phyloP scores from a whole-genome alignment of 805 yeast genomes.

The Pichia exigua region DNA sequence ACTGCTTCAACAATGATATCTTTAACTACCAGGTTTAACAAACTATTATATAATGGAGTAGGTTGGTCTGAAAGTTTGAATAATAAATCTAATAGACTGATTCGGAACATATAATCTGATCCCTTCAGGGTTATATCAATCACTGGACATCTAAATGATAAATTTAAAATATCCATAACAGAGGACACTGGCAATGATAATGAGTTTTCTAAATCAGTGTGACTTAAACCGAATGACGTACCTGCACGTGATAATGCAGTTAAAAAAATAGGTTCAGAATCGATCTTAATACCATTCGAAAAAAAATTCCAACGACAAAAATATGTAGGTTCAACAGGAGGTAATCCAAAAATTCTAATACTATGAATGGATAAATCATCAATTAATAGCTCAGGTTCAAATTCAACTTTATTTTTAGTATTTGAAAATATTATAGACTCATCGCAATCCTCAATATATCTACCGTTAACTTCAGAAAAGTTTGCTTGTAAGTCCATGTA shows the following conservation, averaged over 20 bases:
- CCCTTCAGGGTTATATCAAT: slow-evolving; percentile 38
- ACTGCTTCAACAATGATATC: slow-evolving; percentile 28
- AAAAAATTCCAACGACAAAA: slow-evolving; percentile 86
- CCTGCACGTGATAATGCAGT: slow-evolving; percentile 36
- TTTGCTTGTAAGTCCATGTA: slow-evolving; percentile 89
- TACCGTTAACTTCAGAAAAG: slow-evolving; percentile 47
- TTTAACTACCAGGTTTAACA: slow-evolving; percentile 45
- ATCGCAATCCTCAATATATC: slow-evolving; percentile 19
- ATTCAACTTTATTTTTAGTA: slow-evolving; percentile 17
- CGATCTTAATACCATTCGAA: slow-evolving; percentile 48
- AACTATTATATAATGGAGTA: slow-evolving; percentile 52
- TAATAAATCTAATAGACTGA: slow-evolving; percentile 22
- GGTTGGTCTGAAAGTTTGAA: slow-evolving; percentile 62
- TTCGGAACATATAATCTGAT: slow-evolving; percentile 17
- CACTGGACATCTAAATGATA: slow-evolving; percentile 47
- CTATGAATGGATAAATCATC: slow-evolving; percentile 68
- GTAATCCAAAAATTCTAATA: slow-evolving; percentile 87
- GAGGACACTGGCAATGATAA: slow-evolving; percentile 48
- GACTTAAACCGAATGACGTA: slow-evolving; percentile 51
- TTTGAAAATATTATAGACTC: slow-evolving; percentile 19
- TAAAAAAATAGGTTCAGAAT: slow-evolving; percentile 41
- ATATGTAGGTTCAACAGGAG: slow-evolving; percentile 83
- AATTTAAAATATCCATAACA: slow-evolving; percentile 61
- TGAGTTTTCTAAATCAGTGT: slow-evolving; percentile 68
- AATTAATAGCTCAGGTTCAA: slow-evolving; percentile 40